Percentiles rank a stretch among this genome's conserved stretches.
Evolutionary conservation across 139 green algal genomes (phyloP).

Genomic region (Auxenochlorella protothecoides): DNA sequence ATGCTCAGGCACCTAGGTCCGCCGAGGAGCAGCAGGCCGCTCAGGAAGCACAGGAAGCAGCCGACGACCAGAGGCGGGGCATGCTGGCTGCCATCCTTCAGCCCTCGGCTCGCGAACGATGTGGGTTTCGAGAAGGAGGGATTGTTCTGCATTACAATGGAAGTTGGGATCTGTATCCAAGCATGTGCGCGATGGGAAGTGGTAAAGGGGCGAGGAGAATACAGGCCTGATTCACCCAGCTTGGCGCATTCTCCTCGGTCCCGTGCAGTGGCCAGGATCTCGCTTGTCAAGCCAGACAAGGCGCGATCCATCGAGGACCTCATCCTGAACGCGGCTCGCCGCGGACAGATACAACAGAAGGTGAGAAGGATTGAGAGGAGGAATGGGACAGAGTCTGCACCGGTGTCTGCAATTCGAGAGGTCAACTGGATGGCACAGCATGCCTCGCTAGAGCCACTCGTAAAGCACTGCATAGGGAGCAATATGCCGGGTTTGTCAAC

Average conservation of each 20-base stretch:
- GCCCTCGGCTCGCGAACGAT: constrained; percentile 59
- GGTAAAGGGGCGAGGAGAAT: not conserved
- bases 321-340: constrained; percentile 62
- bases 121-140: constrained; percentile 31
- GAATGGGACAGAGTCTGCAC: too few species aligned
- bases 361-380: constrained; percentile 19
- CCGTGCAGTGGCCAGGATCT: constrained; percentile 71
- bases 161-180: not conserved
- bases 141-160: not conserved
- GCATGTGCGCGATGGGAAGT: not conserved
- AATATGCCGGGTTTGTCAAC: too few species aligned
- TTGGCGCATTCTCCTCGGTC: not conserved
- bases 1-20: not conserved
- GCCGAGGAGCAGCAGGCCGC: constrained; percentile 20
- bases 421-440: too few species aligned
- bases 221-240: not conserved
- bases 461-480: too few species aligned
- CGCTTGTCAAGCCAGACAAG: constrained; percentile 94
- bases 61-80: constrained; percentile 61
- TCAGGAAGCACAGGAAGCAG: constrained; percentile 25
- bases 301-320: constrained; percentile 82
- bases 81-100: constrained; percentile 73
- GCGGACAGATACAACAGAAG: constrained; percentile 67
- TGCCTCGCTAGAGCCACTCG: too few species aligned
- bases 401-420: too few species aligned